These are phyloP conservation scores for Scheffersomyces lignicola DNA, from an alignment of 1,139 yeast species.

Conservation along the genomic window DNA sequence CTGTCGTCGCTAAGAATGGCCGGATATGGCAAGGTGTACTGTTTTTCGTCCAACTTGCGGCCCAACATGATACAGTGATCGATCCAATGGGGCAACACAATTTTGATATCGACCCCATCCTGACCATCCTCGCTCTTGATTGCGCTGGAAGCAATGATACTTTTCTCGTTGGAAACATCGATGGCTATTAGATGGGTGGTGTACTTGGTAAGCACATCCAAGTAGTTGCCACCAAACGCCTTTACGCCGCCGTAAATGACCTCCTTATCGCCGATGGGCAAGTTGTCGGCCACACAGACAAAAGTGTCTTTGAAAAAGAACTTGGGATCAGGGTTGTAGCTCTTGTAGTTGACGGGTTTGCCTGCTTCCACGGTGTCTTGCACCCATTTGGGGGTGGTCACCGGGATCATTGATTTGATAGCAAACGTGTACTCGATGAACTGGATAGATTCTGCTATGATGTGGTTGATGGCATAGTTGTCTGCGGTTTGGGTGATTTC, in stretches of 20 bases:
- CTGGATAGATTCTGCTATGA: constrained; percentile 53
- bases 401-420: constrained; percentile 60
- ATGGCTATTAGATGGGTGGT: constrained; percentile 78
- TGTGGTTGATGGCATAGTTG: constrained; percentile 39
- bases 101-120: constrained; percentile 44
- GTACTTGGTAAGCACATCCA: constrained; percentile 61
- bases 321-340: constrained; percentile 69
- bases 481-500: constrained; percentile 5
- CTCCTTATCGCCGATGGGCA: constrained; percentile 62
- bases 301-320: constrained; percentile 62
- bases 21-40: constrained; percentile 47
- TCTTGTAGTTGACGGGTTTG: constrained; percentile 48
- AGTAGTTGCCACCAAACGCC: constrained; percentile 74
- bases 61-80: constrained; percentile 65
- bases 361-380: constrained; percentile 44
- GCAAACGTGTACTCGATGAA: constrained; percentile 58
- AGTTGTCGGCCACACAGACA: constrained; percentile 59
- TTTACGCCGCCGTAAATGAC: constrained; percentile 64
- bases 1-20: constrained; percentile 11
- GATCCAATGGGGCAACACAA: constrained; percentile 78
- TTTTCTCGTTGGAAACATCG: constrained; percentile 52
- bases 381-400: constrained; percentile 69
- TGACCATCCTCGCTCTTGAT: constrained; percentile 31
- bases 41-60: constrained; percentile 49
- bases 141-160: constrained; percentile 41